Evolutionary conservation across 306 rosid species (phyloP).

Genomic region (Ochetophila trinervis): DNA sequence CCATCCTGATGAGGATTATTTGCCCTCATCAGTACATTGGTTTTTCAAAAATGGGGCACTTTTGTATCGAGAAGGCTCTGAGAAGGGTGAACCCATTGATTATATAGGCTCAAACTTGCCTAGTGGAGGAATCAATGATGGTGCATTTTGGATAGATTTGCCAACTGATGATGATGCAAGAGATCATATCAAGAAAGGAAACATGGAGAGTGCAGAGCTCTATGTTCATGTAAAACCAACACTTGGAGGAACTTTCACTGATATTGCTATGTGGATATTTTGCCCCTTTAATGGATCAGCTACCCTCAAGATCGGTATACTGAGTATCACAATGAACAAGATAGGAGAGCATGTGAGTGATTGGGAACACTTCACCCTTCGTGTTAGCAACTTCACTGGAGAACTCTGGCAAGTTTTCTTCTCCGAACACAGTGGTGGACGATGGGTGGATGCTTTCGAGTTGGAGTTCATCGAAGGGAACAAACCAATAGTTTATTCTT

Average conservation of each 20-base stretch:
- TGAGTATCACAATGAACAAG: conserved; percentile 63
- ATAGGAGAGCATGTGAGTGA: conserved; percentile 90
- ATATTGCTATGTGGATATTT: conserved; percentile 78
- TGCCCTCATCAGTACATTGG: conserved; percentile 64
- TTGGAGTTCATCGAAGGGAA: conserved; percentile 71
- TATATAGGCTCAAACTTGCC: conserved; percentile 60
- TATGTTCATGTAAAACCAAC: conserved; percentile 82
- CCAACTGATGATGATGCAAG: conserved; percentile 47
- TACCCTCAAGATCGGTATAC: conserved; percentile 48
- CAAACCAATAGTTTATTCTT: conserved; percentile 77
- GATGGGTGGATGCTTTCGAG: conserved; percentile 67
- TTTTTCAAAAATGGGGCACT: conserved; percentile 62
- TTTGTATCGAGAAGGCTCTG: conserved; percentile 35
- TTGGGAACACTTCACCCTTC: conserved; percentile 97
- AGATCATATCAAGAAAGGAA: conserved; percentile 45
- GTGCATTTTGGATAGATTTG: conserved; percentile 70
- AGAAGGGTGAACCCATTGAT: conserved; percentile 45
- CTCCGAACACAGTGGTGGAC: conserved; percentile 92
- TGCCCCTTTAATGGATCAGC: conserved; percentile 76
- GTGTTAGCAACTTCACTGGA: conserved; percentile 79
- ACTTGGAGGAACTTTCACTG: conserved; percentile 71
- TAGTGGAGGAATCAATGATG: conserved; percentile 55
- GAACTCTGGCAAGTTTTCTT: conserved; percentile 80
- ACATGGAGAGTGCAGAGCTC: conserved; percentile 60
- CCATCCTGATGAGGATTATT: conserved; percentile 55